Evolutionary conservation across 1,284 basidiomycete genomes (phyloP), one percentile per base, ranked within the genome.

Genomic region (Cryptococcus sp.): DNA sequence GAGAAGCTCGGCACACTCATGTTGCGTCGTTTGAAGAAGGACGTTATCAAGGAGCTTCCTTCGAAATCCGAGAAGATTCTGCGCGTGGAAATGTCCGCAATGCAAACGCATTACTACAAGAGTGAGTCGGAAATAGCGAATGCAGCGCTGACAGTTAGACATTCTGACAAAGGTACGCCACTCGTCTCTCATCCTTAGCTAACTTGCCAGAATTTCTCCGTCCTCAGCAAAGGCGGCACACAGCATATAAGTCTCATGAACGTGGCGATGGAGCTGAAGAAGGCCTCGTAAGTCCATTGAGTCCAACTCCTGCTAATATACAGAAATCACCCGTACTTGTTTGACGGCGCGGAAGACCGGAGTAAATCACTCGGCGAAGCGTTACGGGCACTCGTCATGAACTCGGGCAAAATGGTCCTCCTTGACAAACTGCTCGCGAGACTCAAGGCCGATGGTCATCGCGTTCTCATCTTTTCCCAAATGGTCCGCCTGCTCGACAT

Each of bases 401-500:
- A 91, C 79, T 95, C 92, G 60, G 94, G 93, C 54, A 99, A 99
- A 82, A 87, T 99, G 85, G 95, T 98, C 46, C 83, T 96, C 39
- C 86, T 99, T 51, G 96, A 99, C 82, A 92, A 93, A 78, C 86
- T 99, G 19, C 86, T 99, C 20, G 85, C 84, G 27, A 87, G 92
- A 53, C 85, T 99, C 59, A 91, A 91, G 74, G 86, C 86, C 61
- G 92, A 94, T 72, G 91, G 91, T 1, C 95, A 99, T 71, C 90
- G 96, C 53, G 94, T 98, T 48, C 84, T 99, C 64, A 97, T 99
- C 75, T 99, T 99, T 83, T 95, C 92, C 70, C 96, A 99, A 79
- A 99, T 99, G 96, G 95, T 99, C 51, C 88, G 95, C 61, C 92
- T 99, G 86, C 85, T 99, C 42, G 96, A 99, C 79, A 99, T 99